Conservation (phyloP, 257 asterid genomes). For the Solanum bulbocastanum region DNA sequence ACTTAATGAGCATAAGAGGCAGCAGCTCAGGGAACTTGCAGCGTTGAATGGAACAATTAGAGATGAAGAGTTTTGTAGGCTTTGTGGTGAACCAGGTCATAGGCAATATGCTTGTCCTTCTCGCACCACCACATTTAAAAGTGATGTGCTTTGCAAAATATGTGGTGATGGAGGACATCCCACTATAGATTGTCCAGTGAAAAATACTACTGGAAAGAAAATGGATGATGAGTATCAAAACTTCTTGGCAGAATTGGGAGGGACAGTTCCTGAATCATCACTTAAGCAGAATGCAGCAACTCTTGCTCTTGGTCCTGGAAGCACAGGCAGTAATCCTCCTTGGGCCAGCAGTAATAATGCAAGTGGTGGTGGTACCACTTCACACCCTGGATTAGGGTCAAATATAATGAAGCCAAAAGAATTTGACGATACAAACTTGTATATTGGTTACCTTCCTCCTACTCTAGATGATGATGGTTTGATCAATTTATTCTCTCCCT, state of each 20-base stretch:
- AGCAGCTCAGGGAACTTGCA: slow-evolving; percentile 94
- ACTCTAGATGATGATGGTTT: slow-evolving; percentile 82
- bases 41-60: slow-evolving; percentile 93
- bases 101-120: slow-evolving; percentile 91
- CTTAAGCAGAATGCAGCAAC: slow-evolving; percentile 46
- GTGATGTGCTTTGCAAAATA: slow-evolving; percentile 82
- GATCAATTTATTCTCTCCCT: slow-evolving; percentile 67
- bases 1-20: slow-evolving; percentile 93
- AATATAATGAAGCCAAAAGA: slow-evolving; percentile 64
- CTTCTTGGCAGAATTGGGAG: slow-evolving; percentile 92
- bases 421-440: slow-evolving; percentile 76
- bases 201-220: slow-evolving; percentile 86
- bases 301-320: slow-evolving; percentile 73
- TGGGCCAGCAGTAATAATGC: slow-evolving; percentile 55
- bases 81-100: slow-evolving; percentile 93
- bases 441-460: slow-evolving; percentile 89
- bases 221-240: slow-evolving; percentile 98
- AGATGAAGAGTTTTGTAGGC: slow-evolving; percentile 84
- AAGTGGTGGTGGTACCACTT: slow-evolving; percentile 14
- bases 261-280: slow-evolving; percentile 63
- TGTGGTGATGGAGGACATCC: slow-evolving; percentile 99
- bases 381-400: slow-evolving; percentile 56
- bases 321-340: slow-evolving; percentile 64
- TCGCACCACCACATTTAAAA: slow-evolving; percentile 66
- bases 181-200: slow-evolving; percentile 88